These are phyloP conservation scores for Mycena vitilis DNA, from an alignment of 768 basidiomycete genomes.

Conservation along the genomic window DNA sequence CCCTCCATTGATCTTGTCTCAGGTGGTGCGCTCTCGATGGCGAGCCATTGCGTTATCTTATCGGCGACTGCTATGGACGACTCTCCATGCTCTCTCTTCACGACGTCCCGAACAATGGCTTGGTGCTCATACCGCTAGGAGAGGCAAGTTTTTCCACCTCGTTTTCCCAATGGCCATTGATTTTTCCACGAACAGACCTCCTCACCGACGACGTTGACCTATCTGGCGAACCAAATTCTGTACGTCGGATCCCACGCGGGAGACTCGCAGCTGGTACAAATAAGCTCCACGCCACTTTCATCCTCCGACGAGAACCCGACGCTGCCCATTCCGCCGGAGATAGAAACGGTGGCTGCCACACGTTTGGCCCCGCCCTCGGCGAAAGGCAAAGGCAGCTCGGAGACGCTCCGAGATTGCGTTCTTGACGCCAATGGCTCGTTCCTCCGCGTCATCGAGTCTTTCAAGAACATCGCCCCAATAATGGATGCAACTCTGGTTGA, in stretches of 20 bases:
- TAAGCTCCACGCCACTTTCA: conserved; percentile 61
- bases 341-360: conserved; percentile 55
- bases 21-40: conserved; percentile 67
- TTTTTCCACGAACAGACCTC: conserved; percentile 62
- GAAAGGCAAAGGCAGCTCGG: conserved; percentile 53
- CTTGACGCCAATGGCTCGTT: conserved; percentile 66
- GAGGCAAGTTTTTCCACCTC: conserved; percentile 1
- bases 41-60: conserved; percentile 60
- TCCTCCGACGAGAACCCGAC: conserved; percentile 52
- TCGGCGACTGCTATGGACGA: conserved; percentile 80
- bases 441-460: conserved; percentile 71
- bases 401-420: conserved; percentile 55
- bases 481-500: conserved; percentile 84
- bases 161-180: not conserved
- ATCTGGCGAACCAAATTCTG: conserved; percentile 75
- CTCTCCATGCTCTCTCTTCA: conserved; percentile 73
- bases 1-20: conserved; percentile 10
- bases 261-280: conserved; percentile 80
- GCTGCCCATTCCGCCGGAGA: conserved; percentile 62
- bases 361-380: conserved; percentile 43
- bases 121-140: conserved; percentile 47
- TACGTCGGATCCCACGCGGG: conserved; percentile 88
- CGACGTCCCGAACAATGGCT: conserved; percentile 52
- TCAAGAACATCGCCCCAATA: conserved; percentile 86
- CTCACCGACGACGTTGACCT: conserved; percentile 75